A percentile compares a stretch with the other conserved stretches of the same genome.
Conservation (phyloP, 139 green algal species). For the Desmodesmus armatus region DNA sequence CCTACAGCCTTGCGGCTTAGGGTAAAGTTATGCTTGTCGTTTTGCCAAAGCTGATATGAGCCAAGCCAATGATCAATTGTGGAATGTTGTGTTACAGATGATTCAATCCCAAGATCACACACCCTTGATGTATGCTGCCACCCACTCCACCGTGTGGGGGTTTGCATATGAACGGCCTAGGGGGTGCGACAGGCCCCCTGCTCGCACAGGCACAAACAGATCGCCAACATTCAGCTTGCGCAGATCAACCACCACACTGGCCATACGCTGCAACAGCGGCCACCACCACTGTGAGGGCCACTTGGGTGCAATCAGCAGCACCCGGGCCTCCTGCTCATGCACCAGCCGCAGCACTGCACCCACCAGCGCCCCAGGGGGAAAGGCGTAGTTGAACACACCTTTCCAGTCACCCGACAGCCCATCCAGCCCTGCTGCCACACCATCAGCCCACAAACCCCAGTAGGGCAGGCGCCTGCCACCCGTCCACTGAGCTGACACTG, state of each 20-base stretch:
- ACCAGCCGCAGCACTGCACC: constrained; percentile 4
- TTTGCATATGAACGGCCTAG: background rate
- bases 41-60: too few species aligned
- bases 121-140: background rate
- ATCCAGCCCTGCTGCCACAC: constrained; percentile 4
- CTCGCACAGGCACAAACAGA: background rate
- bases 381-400: constrained; percentile 1
- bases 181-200: background rate
- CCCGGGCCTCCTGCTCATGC: background rate
- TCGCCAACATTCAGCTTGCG: background rate
- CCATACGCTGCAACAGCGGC: background rate
- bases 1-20: too few species aligned
- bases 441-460: constrained; percentile 12
- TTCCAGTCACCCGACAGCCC: background rate
- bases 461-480: background rate
- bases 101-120: background rate
- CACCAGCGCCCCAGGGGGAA: constrained; percentile 9
- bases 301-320: constrained; percentile 10
- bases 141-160: background rate
- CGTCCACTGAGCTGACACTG: background rate
- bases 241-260: background rate
- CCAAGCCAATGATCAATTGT: too few species aligned
- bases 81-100: constrained; percentile 11
- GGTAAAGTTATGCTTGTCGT: too few species aligned
- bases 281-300: constrained; percentile 29